Percentiles rank a stretch among this genome's conserved stretches.
phyloP scores from a whole-genome alignment of 345 rosid genomes.

The Dipteronia dyeriana region DNA sequence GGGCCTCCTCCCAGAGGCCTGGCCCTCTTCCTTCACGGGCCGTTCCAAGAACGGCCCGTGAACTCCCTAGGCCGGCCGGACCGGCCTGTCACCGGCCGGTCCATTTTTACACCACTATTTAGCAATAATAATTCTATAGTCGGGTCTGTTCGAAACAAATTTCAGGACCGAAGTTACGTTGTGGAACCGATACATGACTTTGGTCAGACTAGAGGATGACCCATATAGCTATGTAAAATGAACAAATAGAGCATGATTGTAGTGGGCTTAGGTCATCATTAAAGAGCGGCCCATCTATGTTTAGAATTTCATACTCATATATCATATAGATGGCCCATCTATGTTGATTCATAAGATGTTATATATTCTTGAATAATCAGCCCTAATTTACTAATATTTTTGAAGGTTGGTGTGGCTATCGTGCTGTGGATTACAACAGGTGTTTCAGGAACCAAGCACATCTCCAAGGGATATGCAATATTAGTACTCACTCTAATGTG shows the following conservation, averaged over 20 bases:
- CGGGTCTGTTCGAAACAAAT: too few species aligned
- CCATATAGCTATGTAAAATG: not conserved
- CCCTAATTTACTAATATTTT: not conserved
- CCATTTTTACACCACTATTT: too few species aligned
- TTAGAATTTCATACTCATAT: not conserved
- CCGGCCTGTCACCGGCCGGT: too few species aligned
- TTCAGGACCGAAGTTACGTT: too few species aligned
- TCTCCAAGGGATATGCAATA: conserved; percentile 40
- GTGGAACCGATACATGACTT: too few species aligned
- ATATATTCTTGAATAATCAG: not conserved
- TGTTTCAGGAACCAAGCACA: conserved; percentile 41
- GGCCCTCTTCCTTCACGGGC: too few species aligned
- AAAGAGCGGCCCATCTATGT: not conserved
- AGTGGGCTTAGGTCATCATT: too few species aligned
- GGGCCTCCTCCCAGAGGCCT: too few species aligned
- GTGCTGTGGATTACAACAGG: conserved; percentile 46
- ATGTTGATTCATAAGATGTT: not conserved
- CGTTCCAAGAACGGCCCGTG: too few species aligned
- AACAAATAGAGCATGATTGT: not conserved
- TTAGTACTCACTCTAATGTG: conserved; percentile 52
- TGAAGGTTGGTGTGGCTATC: conserved; percentile 35
- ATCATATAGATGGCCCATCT: not conserved
- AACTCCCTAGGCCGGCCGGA: too few species aligned
- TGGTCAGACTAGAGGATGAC: too few species aligned
- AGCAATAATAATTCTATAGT: too few species aligned